phyloP scores from a whole-genome alignment of 352 stramenopile genomes.

The Blastocystis sp. region DNA sequence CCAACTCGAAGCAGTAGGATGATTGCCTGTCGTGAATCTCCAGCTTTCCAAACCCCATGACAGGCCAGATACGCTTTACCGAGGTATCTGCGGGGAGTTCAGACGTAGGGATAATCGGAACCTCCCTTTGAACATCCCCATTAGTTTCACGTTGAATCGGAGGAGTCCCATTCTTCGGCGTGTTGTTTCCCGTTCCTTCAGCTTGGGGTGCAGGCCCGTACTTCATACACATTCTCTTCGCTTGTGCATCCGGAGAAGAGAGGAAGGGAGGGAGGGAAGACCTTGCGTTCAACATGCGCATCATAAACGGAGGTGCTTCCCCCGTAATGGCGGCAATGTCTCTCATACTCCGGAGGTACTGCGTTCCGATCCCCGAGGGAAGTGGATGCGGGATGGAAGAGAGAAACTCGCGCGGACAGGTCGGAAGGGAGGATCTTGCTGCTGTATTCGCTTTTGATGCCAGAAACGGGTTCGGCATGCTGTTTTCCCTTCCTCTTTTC shows the following conservation, averaged over 20 bases:
- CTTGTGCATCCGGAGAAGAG: neutral
- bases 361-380: neutral
- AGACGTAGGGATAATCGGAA: no score
- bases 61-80: constrained; percentile 27
- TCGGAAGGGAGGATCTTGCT: neutral
- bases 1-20: neutral
- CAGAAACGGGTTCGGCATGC: neutral
- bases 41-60: constrained; percentile 59
- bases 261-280: neutral
- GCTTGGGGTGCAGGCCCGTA: neutral
- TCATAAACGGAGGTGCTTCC: neutral
- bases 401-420: constrained; percentile 38
- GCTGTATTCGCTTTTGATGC: neutral
- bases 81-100: no score
- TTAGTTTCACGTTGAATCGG: no score
- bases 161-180: neutral
- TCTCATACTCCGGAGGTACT: neutral
- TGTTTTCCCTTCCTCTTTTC: neutral
- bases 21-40: neutral
- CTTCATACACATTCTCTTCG: no score
- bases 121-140: no score
- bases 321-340: neutral
- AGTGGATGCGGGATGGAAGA: constrained; percentile 25
- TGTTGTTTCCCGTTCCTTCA: neutral
- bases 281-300: neutral